These are phyloP conservation scores for Reticulascus tulasneorum DNA, from an alignment of 2,329 filamentous ascomycete genomes.

Conservation along the genomic window DNA sequence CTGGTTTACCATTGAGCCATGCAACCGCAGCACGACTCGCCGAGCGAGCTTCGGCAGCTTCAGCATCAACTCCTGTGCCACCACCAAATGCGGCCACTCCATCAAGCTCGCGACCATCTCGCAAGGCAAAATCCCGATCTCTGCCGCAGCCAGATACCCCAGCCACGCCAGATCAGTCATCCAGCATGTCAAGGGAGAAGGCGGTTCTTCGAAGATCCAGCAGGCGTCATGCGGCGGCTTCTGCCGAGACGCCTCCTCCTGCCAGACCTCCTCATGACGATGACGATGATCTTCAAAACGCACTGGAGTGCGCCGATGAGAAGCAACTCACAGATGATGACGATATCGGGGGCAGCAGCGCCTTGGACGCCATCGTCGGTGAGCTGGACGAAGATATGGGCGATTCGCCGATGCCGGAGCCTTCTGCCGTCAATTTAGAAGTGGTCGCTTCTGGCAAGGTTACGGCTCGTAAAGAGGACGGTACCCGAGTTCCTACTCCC, in stretches of 20 bases:
- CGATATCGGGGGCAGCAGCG: slow-evolving; percentile 59
- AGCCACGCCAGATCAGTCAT: slow-evolving; percentile 39
- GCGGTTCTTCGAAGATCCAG: slow-evolving; percentile 56
- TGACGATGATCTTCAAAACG: slow-evolving; percentile 61
- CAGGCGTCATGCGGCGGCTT: slow-evolving; percentile 49
- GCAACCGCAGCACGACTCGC: slow-evolving; percentile 43
- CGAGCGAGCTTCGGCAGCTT: slow-evolving; percentile 37
- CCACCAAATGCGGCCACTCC: slow-evolving; percentile 31
- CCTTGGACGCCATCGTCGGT: slow-evolving; percentile 84
- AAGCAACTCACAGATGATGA: slow-evolving; percentile 73
- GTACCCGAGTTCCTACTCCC: slow-evolving; percentile 80
- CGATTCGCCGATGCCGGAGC: slow-evolving; percentile 67
- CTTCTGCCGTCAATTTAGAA: slow-evolving; percentile 87
- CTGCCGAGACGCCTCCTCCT: slow-evolving; percentile 47
- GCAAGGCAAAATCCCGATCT: slow-evolving; percentile 45
- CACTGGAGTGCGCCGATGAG: slow-evolving; percentile 90
- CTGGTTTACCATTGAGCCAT: slow-evolving; percentile 52
- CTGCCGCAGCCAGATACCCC: slow-evolving; percentile 34
- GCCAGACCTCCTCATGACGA: slow-evolving; percentile 52
- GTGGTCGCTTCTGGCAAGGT: slow-evolving; percentile 82
- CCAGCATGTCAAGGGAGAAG: slow-evolving; percentile 55
- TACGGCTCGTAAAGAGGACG: slow-evolving; percentile 87
- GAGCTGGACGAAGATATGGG: slow-evolving; percentile 84
- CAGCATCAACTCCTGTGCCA: slow-evolving; percentile 29
- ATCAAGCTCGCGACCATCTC: slow-evolving; percentile 39